phyloP scores from a whole-genome alignment of 2,329 filamentous ascomycete genomes.

The Claviceps maximensis region DNA sequence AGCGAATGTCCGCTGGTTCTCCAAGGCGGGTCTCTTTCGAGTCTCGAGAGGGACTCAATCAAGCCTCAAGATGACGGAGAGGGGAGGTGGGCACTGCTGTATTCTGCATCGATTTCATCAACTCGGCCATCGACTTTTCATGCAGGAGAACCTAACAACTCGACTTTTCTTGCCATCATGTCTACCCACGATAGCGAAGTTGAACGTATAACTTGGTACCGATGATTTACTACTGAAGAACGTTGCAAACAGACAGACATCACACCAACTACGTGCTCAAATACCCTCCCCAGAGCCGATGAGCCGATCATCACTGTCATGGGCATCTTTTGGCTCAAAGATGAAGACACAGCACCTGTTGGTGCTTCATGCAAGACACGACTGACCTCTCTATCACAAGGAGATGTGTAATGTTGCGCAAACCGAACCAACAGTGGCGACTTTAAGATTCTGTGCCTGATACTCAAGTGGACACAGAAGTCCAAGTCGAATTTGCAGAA shows the following conservation, averaged over 20 bases:
- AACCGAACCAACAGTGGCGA: neutral
- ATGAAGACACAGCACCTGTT: neutral
- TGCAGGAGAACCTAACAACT: neutral
- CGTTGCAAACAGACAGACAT: neutral
- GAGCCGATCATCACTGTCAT: neutral
- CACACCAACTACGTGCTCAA: neutral
- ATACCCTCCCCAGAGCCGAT: neutral
- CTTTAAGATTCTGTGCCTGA: neutral
- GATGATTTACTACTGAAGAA: neutral
- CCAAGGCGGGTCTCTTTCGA: neutral
- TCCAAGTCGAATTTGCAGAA: neutral
- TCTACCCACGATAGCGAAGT: neutral
- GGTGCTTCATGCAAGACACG: neutral
- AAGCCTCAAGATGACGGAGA: neutral
- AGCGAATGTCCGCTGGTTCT: neutral
- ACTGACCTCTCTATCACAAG: neutral
- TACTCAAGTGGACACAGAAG: neutral
- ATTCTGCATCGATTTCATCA: too few species aligned
- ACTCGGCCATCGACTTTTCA: neutral
- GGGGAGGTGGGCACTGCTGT: neutral
- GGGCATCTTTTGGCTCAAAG: neutral
- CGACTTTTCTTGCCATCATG: neutral
- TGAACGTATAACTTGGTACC: neutral
- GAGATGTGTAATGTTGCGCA: neutral
- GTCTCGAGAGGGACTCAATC: neutral